A percentile compares a stretch with the other conserved stretches of the same genome.
phyloP scores from a whole-genome alignment of 139 green algal genomes.

The Eudorina sp. region DNA sequence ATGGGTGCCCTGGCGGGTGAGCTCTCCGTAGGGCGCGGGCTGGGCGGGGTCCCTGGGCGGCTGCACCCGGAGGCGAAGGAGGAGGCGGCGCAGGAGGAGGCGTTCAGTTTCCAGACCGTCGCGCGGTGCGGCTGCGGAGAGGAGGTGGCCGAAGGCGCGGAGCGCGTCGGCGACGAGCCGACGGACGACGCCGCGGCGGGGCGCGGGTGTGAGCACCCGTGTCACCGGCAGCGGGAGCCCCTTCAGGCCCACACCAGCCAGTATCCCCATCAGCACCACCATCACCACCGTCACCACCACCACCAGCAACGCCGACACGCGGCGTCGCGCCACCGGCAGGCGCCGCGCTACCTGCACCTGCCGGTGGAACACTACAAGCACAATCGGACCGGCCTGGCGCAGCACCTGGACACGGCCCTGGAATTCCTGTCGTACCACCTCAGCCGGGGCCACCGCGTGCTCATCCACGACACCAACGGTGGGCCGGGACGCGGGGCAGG shows the following conservation, averaged over 20 bases:
- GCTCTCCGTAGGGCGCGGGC: too few species aligned
- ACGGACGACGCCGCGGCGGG: too few species aligned
- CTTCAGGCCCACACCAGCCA: too few species aligned
- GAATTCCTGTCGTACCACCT: slow-evolving; percentile 68
- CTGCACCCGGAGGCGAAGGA: too few species aligned
- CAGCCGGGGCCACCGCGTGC: slow-evolving; percentile 38
- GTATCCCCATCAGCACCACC: neutral
- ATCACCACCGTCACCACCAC: slow-evolving; percentile 22
- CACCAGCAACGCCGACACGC: neutral
- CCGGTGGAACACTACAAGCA: slow-evolving; percentile 59
- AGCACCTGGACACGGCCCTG: slow-evolving; percentile 58
- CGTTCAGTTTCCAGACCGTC: too few species aligned
- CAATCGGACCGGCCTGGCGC: slow-evolving; percentile 47
- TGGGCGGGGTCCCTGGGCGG: too few species aligned
- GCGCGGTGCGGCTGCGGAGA: neutral
- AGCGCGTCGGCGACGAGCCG: neutral
- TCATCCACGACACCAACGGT: slow-evolving; percentile 71
- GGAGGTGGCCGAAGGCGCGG: neutral
- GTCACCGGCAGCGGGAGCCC: too few species aligned
- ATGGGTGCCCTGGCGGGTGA: neutral
- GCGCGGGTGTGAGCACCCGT: neutral
- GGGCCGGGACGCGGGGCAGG: too few species aligned
- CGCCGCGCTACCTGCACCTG: slow-evolving; percentile 58
- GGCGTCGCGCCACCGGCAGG: neutral
- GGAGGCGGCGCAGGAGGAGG: too few species aligned